These are phyloP conservation scores for Conoideocrella luteorostrata DNA, from an alignment of 2,329 filamentous ascomycete genomes.

Conservation along the genomic window DNA sequence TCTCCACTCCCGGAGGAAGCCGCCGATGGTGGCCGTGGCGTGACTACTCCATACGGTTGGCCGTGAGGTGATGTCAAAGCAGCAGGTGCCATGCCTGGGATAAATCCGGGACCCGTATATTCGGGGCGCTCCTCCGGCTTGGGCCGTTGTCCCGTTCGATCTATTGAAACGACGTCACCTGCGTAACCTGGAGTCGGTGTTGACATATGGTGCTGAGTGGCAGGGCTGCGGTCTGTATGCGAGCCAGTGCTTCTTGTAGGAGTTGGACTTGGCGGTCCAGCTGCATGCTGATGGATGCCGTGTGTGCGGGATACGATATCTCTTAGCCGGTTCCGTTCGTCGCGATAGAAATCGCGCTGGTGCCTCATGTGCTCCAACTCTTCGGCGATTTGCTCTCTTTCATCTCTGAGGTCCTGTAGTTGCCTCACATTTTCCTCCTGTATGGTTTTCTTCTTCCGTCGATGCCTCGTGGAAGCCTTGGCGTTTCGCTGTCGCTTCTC, in stretches of 20 bases:
- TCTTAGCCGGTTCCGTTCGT: constrained; percentile 65
- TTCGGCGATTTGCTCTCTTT: constrained; percentile 58
- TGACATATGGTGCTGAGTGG: constrained; percentile 20
- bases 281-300: constrained; percentile 46
- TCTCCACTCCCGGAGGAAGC: constrained; percentile 33
- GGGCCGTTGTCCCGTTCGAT: constrained; percentile 40
- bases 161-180: constrained; percentile 36
- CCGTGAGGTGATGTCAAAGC: constrained; percentile 36
- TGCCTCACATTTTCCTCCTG: constrained; percentile 65
- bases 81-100: constrained; percentile 26
- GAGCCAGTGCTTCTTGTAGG: constrained; percentile 29
- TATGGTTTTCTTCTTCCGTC: constrained; percentile 74
- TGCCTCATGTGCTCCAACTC: constrained; percentile 47
- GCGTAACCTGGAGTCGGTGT: constrained; percentile 27
- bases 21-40: constrained; percentile 31
- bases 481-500: constrained; percentile 83
- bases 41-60: constrained; percentile 26
- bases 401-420: constrained; percentile 62
- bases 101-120: constrained; percentile 33
- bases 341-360: constrained; percentile 67
- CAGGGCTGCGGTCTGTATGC: constrained; percentile 31
- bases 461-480: constrained; percentile 75
- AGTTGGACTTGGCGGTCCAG: constrained; percentile 45
- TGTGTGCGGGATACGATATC: constrained; percentile 58
- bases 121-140: constrained; percentile 43